phyloP scores from a whole-genome alignment of 2,329 filamentous ascomycete genomes.

The Leptographium lundbergii region DNA sequence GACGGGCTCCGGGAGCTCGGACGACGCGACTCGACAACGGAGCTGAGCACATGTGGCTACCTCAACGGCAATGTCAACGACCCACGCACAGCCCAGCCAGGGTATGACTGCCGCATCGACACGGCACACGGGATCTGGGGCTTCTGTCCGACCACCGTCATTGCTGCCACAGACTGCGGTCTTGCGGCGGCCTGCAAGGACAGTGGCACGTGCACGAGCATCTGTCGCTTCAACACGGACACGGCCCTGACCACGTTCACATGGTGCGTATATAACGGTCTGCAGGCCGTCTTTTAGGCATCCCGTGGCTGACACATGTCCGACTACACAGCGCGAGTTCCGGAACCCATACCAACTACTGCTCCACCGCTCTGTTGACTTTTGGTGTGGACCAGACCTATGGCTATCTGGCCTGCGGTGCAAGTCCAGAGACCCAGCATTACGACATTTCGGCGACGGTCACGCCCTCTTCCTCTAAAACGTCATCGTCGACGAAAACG shows the following conservation, averaged over 20 bases:
- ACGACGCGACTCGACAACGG: background rate
- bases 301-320: background rate
- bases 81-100: conserved; percentile 19
- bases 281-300: background rate
- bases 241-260: conserved; percentile 20
- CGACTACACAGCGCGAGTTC: background rate
- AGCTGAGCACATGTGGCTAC: conserved; percentile 18
- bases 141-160: conserved; percentile 24
- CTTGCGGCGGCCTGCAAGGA: conserved; percentile 25
- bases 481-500: background rate
- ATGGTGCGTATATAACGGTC: conserved; percentile 18
- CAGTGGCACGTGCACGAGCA: conserved; percentile 16
- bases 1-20: background rate
- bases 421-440: background rate
- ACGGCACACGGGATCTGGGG: conserved; percentile 23
- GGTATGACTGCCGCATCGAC: conserved; percentile 24
- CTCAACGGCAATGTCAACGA: conserved; percentile 17
- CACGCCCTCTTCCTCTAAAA: background rate
- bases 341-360: conserved; percentile 15
- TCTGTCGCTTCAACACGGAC: conserved; percentile 18
- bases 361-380: conserved; percentile 22
- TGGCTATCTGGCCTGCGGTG: conserved; percentile 23
- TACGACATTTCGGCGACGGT: conserved; percentile 1
- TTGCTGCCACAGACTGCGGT: conserved; percentile 24
- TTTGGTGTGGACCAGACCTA: conserved; percentile 21